Conservation (phyloP, 2,329 filamentous ascomycete species). For the Sclerotinia sclerotiorum region DNA sequence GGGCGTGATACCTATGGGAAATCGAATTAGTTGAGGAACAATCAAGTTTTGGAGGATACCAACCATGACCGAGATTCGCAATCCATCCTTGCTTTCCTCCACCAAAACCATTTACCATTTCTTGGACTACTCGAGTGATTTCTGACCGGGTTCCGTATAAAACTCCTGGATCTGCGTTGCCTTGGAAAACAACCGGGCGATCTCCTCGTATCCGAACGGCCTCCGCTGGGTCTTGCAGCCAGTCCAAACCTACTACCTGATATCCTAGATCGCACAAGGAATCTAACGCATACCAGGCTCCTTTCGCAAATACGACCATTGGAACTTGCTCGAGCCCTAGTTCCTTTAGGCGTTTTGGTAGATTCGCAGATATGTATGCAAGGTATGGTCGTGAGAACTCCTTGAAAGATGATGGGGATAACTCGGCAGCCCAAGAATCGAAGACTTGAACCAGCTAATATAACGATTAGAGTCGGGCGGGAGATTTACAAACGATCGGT, state of each 20-base stretch:
- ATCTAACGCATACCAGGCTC: conserved; percentile 92
- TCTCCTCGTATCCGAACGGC: conserved; percentile 77
- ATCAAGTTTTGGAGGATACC: conserved; percentile 39
- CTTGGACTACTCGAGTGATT: conserved; percentile 79
- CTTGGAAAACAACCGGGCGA: conserved; percentile 77
- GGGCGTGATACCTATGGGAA: conserved; percentile 75
- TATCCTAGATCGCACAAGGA: conserved; percentile 85
- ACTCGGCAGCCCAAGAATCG: conserved; percentile 95
- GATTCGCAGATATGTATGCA: conserved; percentile 74
- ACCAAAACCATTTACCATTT: conserved; percentile 85
- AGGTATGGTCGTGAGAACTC: conserved; percentile 86
- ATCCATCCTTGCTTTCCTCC: conserved; percentile 88
- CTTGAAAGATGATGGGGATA: conserved; percentile 80
- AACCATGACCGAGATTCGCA: conserved; percentile 92
- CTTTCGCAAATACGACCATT: conserved; percentile 98
- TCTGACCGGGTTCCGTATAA: conserved; percentile 80
- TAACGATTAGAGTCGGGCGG: conserved; percentile 9
- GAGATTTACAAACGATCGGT: background rate
- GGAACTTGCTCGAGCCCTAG: conserved; percentile 78
- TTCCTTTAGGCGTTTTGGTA: conserved; percentile 72
- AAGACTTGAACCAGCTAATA: conserved; percentile 85
- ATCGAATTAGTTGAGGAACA: conserved; percentile 30
- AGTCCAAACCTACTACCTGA: conserved; percentile 91
- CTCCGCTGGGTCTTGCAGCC: conserved; percentile 85
- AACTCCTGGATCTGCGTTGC: conserved; percentile 92